Base-by-base conservation (phyloP, 2,329 filamentous ascomycete species). In the Hirsutella thompsonii region DNA sequence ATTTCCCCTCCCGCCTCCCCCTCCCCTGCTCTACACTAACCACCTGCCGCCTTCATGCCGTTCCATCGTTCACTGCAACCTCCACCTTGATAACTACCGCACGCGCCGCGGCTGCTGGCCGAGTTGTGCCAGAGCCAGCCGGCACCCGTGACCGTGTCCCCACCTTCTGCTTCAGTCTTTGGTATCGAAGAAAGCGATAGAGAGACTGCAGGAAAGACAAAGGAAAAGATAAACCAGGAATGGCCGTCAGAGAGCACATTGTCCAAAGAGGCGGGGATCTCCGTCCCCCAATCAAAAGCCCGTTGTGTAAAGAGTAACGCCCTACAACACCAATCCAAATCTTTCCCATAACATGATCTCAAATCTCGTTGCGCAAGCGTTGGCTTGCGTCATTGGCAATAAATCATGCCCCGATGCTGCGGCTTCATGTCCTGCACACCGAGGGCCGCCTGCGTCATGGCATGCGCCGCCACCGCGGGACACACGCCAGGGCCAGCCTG, bases 401-500 rank as follows among this genome's bases (percentile, higher is more conserved):
- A 33, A 33, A 33, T 16, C 32, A 16, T 10, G 4, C 16, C 23
- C 23, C 23, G 23, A 26, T 14, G 32, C 18, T n/a, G 13, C 18
- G 8, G 14, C 16, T 9, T 16, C 13, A 33, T 8, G 4, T 16
- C 32, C 8, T 18, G 8, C 19, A 16, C n/a, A 20, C 13, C n/a
- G 29, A 41, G 5, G 16, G 23, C 23, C 20, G 39, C 34, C 26
- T 36, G 33, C 19, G 26, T 36, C 19, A 36, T 37, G 16, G 32
- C 20, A 34, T 38, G 35, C 18, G 40, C 36, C 28, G 13, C 20
- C 23, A 26, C 23, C n/a, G 35, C 26, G 16, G n/a, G 13, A 20
- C 32, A 18, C 36, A 29, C 26, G 20, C 26, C 32, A 26, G 38
- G 32, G 38, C 38, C 32, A 36, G 38, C 33, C 41, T 33, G 10